A percentile compares a stretch with the other conserved stretches of the same genome.
These are phyloP conservation scores for Phytophthora capsici DNA, from an alignment of 352 stramenopile species.

Conservation along the genomic window DNA sequence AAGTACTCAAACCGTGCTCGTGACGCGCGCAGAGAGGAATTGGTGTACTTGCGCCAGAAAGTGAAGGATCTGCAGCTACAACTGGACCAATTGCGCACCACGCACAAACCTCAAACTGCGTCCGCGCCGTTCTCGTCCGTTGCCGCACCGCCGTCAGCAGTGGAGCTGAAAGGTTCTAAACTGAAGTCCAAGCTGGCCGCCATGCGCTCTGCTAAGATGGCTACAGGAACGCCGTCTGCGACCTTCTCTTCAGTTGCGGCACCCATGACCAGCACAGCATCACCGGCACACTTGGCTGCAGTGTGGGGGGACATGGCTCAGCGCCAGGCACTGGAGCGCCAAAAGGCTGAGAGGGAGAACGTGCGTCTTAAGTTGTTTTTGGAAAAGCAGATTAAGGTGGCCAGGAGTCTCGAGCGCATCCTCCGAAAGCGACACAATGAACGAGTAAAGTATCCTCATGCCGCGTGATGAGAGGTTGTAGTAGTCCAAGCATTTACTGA, in stretches of 20 bases:
- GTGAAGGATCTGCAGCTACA: slow-evolving; percentile 44
- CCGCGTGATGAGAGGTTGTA: slow-evolving; percentile 20
- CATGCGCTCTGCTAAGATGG: slow-evolving; percentile 15
- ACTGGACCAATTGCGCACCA: slow-evolving; percentile 32
- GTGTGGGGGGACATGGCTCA: slow-evolving; percentile 58
- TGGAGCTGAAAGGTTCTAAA: slow-evolving; percentile 22
- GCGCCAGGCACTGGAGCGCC: slow-evolving; percentile 41
- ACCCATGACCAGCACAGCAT: slow-evolving; percentile 18
- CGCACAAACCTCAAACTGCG: slow-evolving; percentile 28
- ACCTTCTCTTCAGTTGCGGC: slow-evolving; percentile 37
- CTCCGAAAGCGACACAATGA: slow-evolving; percentile 45
- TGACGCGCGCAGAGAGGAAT: slow-evolving; percentile 40
- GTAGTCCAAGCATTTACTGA: slow-evolving; percentile 20
- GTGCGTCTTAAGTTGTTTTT: slow-evolving; percentile 51
- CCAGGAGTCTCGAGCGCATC: slow-evolving; percentile 47
- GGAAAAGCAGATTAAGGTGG: slow-evolving; percentile 59
- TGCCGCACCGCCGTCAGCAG: slow-evolving; percentile 19
- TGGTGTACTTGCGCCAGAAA: slow-evolving; percentile 49
- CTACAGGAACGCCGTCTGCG: slow-evolving; percentile 18
- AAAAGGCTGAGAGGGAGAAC: slow-evolving; percentile 56
- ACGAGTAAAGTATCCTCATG: slow-evolving; percentile 37
- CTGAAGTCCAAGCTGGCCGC: slow-evolving; percentile 12
- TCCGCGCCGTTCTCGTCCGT: slow-evolving; percentile 40
- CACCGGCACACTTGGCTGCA: slow-evolving; percentile 25
- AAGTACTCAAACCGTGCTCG: slow-evolving; percentile 45